Percentiles rank a stretch among this genome's conserved stretches.
Evolutionary conservation across 371 early-diverging fungal species (phyloP).

Genomic region (Rhizopus arrhizus): DNA sequence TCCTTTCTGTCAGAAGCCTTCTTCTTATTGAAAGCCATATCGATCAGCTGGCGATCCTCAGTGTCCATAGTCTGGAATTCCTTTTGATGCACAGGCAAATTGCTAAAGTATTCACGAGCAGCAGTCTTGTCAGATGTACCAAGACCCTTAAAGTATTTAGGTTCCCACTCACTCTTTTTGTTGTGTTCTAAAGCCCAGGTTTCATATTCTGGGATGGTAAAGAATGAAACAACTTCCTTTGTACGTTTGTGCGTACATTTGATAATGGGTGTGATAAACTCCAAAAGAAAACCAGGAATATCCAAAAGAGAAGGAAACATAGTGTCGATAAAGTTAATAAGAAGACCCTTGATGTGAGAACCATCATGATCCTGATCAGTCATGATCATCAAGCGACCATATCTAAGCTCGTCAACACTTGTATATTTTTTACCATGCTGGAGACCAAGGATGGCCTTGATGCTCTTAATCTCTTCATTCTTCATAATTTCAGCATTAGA

Average conservation of each 20-base stretch:
- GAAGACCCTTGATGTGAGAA: constrained; percentile 98
- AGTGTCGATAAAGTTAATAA: constrained; percentile 98
- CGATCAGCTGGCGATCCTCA: constrained; percentile 84
- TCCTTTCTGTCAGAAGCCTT: constrained; percentile 96
- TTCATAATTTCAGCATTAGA: constrained; percentile 74
- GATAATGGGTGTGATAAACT: constrained; percentile 99
- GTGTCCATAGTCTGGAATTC: constrained; percentile 69
- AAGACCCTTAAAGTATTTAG: constrained; percentile 99
- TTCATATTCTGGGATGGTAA: constrained; percentile 97
- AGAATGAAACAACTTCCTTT: constrained; percentile 77
- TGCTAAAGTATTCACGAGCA: constrained; percentile 95
- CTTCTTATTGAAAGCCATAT: constrained; percentile 99
- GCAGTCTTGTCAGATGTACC: constrained; percentile 94
- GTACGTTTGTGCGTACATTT: constrained; percentile 70
- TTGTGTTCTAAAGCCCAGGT: constrained; percentile 80
- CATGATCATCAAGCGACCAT: constrained; percentile 99
- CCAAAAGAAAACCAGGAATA: constrained; percentile 94
- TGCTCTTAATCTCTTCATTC: constrained; percentile 90
- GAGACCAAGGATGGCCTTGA: constrained; percentile 98
- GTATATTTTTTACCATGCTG: constrained; percentile 90
- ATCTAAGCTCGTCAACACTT: constrained; percentile 80
- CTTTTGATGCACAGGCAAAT: constrained; percentile 85
- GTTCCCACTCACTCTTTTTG: constrained; percentile 72
- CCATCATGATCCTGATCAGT: constrained; percentile 99
- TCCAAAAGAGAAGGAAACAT: constrained; percentile 96